phyloP scores from a whole-genome alignment of 352 stramenopile genomes.

The Thalassiosira hispida region DNA sequence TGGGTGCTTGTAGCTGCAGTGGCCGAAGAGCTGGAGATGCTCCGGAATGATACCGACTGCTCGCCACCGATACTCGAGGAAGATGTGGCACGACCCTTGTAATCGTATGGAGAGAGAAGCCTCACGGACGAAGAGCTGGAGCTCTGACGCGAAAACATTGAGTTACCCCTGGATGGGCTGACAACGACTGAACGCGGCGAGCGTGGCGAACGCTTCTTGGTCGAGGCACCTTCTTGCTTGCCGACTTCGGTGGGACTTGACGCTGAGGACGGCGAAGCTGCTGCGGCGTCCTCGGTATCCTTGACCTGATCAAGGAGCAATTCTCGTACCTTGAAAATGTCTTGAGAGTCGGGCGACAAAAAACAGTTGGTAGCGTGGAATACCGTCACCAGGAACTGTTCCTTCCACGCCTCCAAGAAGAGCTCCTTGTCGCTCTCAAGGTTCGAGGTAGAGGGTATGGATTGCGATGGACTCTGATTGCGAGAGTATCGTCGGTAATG shows the following conservation, averaged over 20 bases:
- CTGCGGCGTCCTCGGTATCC: background rate
- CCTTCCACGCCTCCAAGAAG: constrained; percentile 44
- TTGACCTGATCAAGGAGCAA: constrained; percentile 30
- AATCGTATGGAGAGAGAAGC: constrained; percentile 24
- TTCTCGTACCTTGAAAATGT: constrained; percentile 37
- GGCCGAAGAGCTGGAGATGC: background rate
- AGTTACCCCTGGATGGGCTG: constrained; percentile 8
- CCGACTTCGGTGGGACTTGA: constrained; percentile 5
- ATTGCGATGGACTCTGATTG: constrained; percentile 19
- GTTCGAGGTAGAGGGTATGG: background rate
- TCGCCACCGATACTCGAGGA: constrained; percentile 6
- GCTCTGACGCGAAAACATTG: constrained; percentile 31
- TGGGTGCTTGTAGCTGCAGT: background rate
- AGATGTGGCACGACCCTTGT: constrained; percentile 7
- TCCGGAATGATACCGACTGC: constrained; percentile 5
- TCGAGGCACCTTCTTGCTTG: background rate
- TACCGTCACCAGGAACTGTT: constrained; percentile 36
- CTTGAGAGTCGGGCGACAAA: constrained; percentile 35
- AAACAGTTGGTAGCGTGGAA: constrained; percentile 44
- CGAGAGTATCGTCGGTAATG: constrained; percentile 47
- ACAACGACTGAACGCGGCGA: constrained; percentile 42
- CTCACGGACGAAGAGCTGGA: constrained; percentile 11
- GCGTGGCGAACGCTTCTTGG: constrained; percentile 38
- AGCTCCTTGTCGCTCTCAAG: constrained; percentile 23
- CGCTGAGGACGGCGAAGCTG: background rate